Conservation (phyloP, 179 eudicot species). For the Beta lomatogona region DNA sequence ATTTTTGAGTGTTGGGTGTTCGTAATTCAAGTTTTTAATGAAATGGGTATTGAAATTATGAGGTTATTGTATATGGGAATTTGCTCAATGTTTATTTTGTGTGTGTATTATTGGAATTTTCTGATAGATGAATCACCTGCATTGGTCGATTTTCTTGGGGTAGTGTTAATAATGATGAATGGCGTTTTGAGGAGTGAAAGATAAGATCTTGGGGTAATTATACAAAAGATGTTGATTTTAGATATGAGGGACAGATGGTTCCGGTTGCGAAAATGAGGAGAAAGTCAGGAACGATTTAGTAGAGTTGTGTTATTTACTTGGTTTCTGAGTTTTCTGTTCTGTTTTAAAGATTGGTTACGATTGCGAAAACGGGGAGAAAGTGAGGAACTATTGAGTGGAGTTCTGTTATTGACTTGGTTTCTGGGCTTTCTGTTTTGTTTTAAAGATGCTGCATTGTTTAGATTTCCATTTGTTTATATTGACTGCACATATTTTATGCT, state of each 20-base stretch:
- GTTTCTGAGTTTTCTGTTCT: background rate
- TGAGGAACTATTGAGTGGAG: background rate
- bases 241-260: background rate
- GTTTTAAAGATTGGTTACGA: no score
- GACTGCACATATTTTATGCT: background rate
- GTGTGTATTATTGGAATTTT: background rate
- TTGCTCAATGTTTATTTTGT: background rate
- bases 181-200: no score
- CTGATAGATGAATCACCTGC: no score
- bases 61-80: background rate
- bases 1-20: background rate
- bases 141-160: no score
- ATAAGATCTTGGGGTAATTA: slow-evolving; percentile 4
- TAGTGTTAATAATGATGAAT: background rate
- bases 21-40: background rate
- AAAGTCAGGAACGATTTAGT: background rate
- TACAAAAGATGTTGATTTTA: no score
- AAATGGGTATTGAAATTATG: background rate
- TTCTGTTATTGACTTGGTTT: background rate
- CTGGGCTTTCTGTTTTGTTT: background rate
- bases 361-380: no score
- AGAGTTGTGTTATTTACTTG: background rate
- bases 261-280: no score
- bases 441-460: background rate
- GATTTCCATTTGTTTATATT: background rate